A percentile compares a stretch with the other conserved stretches of the same genome.
Evolutionary conservation across 306 rosid species (phyloP).

Genomic region (Ziziphus jujuba): DNA sequence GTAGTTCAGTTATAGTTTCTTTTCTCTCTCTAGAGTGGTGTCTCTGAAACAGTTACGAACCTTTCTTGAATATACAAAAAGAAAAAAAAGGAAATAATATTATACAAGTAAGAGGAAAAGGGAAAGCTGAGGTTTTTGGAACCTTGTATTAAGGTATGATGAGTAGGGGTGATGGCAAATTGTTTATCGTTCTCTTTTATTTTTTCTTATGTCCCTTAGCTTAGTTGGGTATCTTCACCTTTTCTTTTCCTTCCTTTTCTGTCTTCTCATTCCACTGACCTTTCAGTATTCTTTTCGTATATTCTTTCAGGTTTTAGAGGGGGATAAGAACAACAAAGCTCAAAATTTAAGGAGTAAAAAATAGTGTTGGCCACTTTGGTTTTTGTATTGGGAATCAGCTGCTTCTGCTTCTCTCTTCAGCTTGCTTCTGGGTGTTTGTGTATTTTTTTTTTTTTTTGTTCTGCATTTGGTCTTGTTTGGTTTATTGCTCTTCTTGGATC

Average conservation of each 20-base stretch:
- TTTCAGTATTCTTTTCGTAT: slow-evolving; percentile 9
- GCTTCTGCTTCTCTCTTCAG: slow-evolving; percentile 28
- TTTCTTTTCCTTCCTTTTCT: slow-evolving; percentile 14
- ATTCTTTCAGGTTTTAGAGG: slow-evolving; percentile 17
- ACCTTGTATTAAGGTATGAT: slow-evolving; percentile 35
- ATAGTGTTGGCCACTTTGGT: slow-evolving; percentile 13
- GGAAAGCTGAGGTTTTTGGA: slow-evolving; percentile 25
- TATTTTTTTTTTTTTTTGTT: slow-evolving; percentile 21
- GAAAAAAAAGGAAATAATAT: not conserved
- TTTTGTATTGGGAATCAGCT: slow-evolving; percentile 31
- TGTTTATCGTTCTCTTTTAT: slow-evolving; percentile 30
- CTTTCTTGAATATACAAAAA: slow-evolving; percentile 24
- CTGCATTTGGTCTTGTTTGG: slow-evolving; percentile 30
- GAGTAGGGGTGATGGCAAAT: slow-evolving; percentile 37
- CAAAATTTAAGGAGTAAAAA: slow-evolving; percentile 31
- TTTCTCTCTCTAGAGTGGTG: slow-evolving; percentile 19
- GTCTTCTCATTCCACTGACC: slow-evolving; percentile 23
- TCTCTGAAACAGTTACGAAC: slow-evolving; percentile 27
- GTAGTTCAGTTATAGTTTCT: not conserved
- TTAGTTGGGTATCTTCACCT: slow-evolving; percentile 38
- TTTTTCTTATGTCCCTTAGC: slow-evolving; percentile 21
- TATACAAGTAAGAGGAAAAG: slow-evolving; percentile 8
- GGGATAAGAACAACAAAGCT: slow-evolving; percentile 27
- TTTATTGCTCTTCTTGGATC: slow-evolving; percentile 9
- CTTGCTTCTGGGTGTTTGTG: slow-evolving; percentile 30